Evolutionary conservation across 2,329 filamentous ascomycete genomes (phyloP), one percentile per base, ranked within the genome.

Genomic region (Exophiala oligosperma): DNA sequence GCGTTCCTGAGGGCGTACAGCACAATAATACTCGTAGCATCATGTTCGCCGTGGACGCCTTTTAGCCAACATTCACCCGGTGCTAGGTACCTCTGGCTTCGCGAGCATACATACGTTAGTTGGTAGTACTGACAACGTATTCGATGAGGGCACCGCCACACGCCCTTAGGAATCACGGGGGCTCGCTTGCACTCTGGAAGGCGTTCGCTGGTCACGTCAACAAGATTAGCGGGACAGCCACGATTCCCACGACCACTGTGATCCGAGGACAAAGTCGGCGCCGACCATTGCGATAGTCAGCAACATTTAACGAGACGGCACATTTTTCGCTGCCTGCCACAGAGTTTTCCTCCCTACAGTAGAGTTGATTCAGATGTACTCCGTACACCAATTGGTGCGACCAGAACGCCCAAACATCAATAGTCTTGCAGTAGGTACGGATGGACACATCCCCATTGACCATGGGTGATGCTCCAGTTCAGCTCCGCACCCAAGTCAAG

Each of bases 141-240:
- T 26, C 4, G 17, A 17, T 17, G 8, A 46, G 9, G n/a, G 26
- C 43, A 12, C 12, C 17, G 43, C 21, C 26, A 46, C 43, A 46
- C 29, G 5, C 11, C 8, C 24, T 14, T 11, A 46, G 14, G 12
- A 14, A 37, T 38, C 38, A 29, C 21, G 24, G 49, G 28, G 26
- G 7, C 38, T 46, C 24, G 32, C 43, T 48, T 44, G 26, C 41
- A 41, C 26, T 9, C n/a, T 26, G 24, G 17, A 32, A 47, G 24
- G 40, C n/a, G 38, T 44, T 48, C 26, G 29, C 9, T 47, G 49
- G 43, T 58, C 56, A 58, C 56, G 56, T 58, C 56, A 58, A 37
- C 35, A 44, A 58, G 50, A 58, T 58, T 58, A 50, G 56, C 50
- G 55, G 55, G 49, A 32, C 49, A 57, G 55, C 54, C 54, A 51